A percentile compares a stretch with the other conserved stretches of the same genome.
Evolutionary conservation across 1,139 yeast species (phyloP).

Genomic region (Blastobotrys arbuscula): DNA sequence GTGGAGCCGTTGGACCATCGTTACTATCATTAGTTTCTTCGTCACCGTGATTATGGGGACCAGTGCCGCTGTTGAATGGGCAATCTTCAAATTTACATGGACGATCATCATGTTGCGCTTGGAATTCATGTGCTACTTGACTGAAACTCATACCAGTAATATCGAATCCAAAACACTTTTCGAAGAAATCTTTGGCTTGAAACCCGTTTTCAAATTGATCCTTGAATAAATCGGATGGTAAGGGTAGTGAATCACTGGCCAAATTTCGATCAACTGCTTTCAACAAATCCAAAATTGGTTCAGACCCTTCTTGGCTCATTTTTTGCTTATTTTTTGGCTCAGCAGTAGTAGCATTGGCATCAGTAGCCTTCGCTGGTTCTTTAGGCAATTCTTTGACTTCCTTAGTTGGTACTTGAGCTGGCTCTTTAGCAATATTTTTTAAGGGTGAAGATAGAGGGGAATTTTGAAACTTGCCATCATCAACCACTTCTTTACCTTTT

Average conservation of each 20-base stretch:
- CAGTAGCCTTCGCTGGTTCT: not conserved
- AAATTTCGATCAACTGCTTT: not conserved
- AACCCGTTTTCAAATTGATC: constrained; percentile 5
- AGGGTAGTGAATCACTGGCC: not conserved
- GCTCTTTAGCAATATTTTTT: no score
- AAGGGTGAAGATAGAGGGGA: no score
- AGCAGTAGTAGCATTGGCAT: not conserved
- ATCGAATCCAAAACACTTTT: constrained; percentile 17
- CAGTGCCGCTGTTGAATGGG: constrained; percentile 4
- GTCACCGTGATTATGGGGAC: not conserved
- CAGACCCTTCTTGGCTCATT: not conserved
- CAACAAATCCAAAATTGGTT: not conserved
- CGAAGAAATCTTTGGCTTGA: constrained; percentile 15
- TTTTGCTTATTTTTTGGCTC: not conserved
- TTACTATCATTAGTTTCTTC: not conserved
- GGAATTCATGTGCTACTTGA: constrained; percentile 12
- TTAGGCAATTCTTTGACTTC: not conserved
- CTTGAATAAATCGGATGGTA: constrained; percentile 1
- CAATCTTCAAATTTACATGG: constrained; percentile 10
- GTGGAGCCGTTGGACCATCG: not conserved
- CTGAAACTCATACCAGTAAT: constrained; percentile 17
- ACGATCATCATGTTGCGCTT: not conserved
- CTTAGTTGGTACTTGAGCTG: not conserved
- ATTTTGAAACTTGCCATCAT: no score
- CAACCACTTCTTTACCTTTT: not conserved